Evolutionary conservation across 2,329 filamentous ascomycete genomes (phyloP).

Genomic region (Phoma sp.): DNA sequence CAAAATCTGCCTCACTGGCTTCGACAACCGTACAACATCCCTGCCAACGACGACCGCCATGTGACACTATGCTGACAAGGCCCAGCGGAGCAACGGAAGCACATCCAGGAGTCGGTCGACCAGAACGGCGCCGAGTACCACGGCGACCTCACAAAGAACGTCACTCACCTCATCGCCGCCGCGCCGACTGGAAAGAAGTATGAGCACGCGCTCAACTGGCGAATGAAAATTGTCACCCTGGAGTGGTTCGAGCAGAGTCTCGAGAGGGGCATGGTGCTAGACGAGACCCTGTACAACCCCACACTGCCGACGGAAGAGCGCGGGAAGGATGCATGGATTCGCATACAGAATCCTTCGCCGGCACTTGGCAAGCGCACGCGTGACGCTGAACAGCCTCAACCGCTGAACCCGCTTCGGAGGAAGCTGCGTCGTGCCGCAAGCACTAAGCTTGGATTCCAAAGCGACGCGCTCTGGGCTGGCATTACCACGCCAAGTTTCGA

Average conservation of each 20-base stretch:
- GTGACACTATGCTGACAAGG: conserved; percentile 33
- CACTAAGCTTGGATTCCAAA: conserved; percentile 79
- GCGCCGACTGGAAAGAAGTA: conserved; percentile 88
- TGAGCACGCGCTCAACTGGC: conserved; percentile 82
- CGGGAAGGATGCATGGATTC: conserved; percentile 77
- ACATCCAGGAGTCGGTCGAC: conserved; percentile 71
- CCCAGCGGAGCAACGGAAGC: conserved; percentile 68
- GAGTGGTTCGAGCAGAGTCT: conserved; percentile 88
- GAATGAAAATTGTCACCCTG: conserved; percentile 76
- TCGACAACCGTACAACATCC: conserved; percentile 63
- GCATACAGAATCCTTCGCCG: conserved; percentile 48
- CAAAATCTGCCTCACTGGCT: conserved; percentile 72
- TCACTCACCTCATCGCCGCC: conserved; percentile 86
- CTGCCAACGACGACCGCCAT: not conserved
- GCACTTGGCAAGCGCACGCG: conserved; percentile 48
- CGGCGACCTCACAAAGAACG: conserved; percentile 82
- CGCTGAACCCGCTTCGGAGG: conserved; percentile 62
- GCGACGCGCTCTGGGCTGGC: conserved; percentile 86
- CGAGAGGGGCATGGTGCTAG: conserved; percentile 85
- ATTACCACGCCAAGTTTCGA: conserved; percentile 65
- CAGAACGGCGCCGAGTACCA: conserved; percentile 82
- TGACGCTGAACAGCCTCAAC: conserved; percentile 33
- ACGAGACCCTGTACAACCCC: conserved; percentile 85
- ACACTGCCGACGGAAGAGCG: conserved; percentile 71
- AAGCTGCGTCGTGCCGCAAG: conserved; percentile 90